phyloP scores from a whole-genome alignment of 2,329 filamentous ascomycete genomes.

The Diplodia mutila region DNA sequence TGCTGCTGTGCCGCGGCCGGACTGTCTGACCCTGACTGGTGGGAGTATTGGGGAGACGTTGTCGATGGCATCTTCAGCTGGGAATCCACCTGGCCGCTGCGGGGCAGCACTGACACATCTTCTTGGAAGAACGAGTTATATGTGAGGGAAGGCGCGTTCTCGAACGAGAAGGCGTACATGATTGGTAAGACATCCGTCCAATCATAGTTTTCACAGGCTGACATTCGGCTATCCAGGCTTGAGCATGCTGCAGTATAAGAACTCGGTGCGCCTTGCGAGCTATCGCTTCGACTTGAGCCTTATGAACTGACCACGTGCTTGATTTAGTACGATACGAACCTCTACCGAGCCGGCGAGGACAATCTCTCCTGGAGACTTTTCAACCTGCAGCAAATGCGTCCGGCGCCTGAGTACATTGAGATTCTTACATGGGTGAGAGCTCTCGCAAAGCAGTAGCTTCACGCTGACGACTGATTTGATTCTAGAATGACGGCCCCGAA shows the following conservation, averaged over 20 bases:
- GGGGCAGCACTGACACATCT: slow-evolving; percentile 28
- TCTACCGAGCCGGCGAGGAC: slow-evolving; percentile 41
- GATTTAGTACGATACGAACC: slow-evolving; percentile 32
- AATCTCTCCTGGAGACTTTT: slow-evolving; percentile 42
- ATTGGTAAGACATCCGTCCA: slow-evolving; percentile 29
- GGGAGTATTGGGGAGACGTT: slow-evolving; percentile 36
- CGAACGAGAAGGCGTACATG: slow-evolving; percentile 41
- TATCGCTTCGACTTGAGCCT: neutral
- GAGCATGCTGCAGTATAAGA: slow-evolving; percentile 38
- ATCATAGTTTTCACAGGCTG: neutral
- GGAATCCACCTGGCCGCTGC: slow-evolving; percentile 43
- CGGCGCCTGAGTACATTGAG: slow-evolving; percentile 39
- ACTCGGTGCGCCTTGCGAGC: slow-evolving; percentile 27
- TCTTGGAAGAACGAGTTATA: slow-evolving; percentile 35
- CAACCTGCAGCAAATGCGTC: slow-evolving; percentile 38
- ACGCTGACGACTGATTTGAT: neutral
- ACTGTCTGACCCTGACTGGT: slow-evolving; percentile 33
- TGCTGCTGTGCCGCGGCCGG: neutral
- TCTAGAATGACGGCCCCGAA: neutral
- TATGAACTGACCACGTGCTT: neutral
- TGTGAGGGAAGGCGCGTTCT: slow-evolving; percentile 31
- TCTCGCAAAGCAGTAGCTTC: neutral
- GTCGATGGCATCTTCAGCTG: slow-evolving; percentile 46
- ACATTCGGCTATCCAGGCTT: neutral
- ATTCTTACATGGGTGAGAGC: slow-evolving; percentile 37